Conservation (phyloP, 2,329 filamentous ascomycete genomes). For the Dothistroma pini region DNA sequence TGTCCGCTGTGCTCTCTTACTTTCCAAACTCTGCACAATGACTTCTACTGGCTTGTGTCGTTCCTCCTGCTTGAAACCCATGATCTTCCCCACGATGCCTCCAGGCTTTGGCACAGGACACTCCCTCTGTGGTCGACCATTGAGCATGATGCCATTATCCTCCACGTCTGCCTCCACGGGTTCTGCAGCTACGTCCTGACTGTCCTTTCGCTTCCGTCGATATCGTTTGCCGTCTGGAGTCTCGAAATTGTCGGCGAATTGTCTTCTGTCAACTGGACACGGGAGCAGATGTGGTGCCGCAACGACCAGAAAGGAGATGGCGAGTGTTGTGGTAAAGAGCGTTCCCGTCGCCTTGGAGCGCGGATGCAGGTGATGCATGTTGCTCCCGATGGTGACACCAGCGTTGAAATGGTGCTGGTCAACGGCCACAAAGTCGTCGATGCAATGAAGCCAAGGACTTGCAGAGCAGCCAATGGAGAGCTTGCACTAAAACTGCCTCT, state of each 20-base stretch:
- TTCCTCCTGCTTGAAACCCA: constrained; percentile 59
- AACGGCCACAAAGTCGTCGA: neutral
- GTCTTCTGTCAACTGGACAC: constrained; percentile 74
- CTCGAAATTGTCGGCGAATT: constrained; percentile 63
- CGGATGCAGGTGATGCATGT: constrained; percentile 68
- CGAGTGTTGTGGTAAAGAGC: constrained; percentile 88
- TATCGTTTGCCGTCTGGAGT: constrained; percentile 39
- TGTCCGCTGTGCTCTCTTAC: constrained; percentile 9
- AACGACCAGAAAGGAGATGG: constrained; percentile 88
- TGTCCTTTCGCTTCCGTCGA: constrained; percentile 34
- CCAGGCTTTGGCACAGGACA: constrained; percentile 91
- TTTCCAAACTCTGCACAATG: constrained; percentile 26
- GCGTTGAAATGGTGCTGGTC: neutral
- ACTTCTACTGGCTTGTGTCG: constrained; percentile 25
- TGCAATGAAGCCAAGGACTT: constrained; percentile 5
- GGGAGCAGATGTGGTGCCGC: constrained; percentile 85
- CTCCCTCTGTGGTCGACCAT: constrained; percentile 54
- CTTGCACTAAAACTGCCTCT: neutral
- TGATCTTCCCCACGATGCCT: constrained; percentile 69
- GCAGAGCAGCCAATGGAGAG: neutral
- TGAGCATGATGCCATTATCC: neutral
- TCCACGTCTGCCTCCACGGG: constrained; percentile 8
- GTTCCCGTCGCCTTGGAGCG: constrained; percentile 90
- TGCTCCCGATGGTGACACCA: neutral
- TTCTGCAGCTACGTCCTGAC: constrained; percentile 10